These are phyloP conservation scores for Ascosphaera apis DNA, from an alignment of 2,329 filamentous ascomycete genomes.

Conservation along the genomic window DNA sequence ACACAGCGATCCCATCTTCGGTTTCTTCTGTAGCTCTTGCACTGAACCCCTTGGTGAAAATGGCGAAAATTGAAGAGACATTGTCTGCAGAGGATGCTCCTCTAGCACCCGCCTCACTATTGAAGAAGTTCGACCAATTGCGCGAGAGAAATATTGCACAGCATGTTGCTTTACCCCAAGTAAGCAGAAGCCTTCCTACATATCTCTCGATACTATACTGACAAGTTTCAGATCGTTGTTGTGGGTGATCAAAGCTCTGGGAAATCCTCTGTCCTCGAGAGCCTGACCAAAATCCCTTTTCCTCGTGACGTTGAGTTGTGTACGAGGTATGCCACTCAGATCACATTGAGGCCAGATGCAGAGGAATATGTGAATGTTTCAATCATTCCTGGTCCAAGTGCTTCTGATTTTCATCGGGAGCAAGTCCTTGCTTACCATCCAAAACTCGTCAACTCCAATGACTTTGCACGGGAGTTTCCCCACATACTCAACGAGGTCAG, in stretches of 20 bases:
- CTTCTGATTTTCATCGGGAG: conserved; percentile 5
- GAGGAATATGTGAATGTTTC: conserved; percentile 11
- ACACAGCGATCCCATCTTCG: no score
- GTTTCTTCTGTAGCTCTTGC: no score
- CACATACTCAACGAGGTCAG: conserved; percentile 10
- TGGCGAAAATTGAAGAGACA: no score
- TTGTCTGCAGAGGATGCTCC: no score
- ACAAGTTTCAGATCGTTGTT: conserved; percentile 14
- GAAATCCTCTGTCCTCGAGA: conserved; percentile 14
- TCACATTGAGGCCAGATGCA: conserved; percentile 17
- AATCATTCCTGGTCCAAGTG: conserved; percentile 15
- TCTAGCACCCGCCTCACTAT: background rate
- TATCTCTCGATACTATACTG: no score
- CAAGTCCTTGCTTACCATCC: conserved; percentile 10
- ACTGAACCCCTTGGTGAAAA: no score
- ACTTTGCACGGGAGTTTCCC: conserved; percentile 5
- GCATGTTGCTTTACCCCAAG: conserved; percentile 10
- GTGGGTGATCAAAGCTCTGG: conserved; percentile 21
- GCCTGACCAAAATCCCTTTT: conserved; percentile 15
- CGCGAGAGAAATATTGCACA: conserved; percentile 9
- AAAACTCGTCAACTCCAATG: conserved; percentile 3
- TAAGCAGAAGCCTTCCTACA: background rate
- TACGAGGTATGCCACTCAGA: conserved; percentile 25
- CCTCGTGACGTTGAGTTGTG: conserved; percentile 18
- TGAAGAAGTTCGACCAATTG: conserved; percentile 7